These are phyloP conservation scores for Clavariopsis aquatica DNA, from an alignment of 495 filamentous ascomycete species.

Conservation along the genomic window DNA sequence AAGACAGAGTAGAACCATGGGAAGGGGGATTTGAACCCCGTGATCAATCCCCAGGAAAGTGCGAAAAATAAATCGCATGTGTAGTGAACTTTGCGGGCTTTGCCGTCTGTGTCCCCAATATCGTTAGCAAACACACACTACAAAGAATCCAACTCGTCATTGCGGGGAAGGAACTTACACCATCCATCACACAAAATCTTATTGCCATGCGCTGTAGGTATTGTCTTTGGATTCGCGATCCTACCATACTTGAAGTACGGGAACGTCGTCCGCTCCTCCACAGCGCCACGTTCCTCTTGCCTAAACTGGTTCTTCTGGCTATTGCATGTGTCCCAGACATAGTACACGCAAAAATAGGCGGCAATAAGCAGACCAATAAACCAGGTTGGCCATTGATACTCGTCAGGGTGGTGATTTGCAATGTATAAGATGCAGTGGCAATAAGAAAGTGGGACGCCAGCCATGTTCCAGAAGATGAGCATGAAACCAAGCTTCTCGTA, in stretches of 20 bases:
- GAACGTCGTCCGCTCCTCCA: constrained; percentile 75
- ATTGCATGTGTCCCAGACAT: constrained; percentile 88
- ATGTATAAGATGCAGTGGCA: constrained; percentile 97
- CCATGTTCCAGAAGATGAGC: constrained; percentile 99
- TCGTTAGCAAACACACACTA: no score
- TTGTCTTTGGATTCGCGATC: constrained; percentile 82
- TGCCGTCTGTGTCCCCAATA: constrained; percentile 65
- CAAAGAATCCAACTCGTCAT: no score
- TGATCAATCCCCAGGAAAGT: constrained; percentile 64
- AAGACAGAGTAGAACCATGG: constrained; percentile 98
- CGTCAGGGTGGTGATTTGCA: constrained; percentile 79
- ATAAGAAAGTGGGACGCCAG: constrained; percentile 92
- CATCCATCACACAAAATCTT: constrained; percentile 86
- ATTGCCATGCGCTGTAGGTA: constrained; percentile 75
- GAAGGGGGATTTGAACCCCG: constrained; percentile 75
- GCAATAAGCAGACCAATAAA: constrained; percentile 66
- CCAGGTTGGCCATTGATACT: constrained; percentile 74
- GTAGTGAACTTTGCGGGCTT: constrained; percentile 95
- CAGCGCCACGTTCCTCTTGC: constrained; percentile 72
- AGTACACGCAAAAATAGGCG: constrained; percentile 83
- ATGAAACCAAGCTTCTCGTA: constrained; percentile 99
- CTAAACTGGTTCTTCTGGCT: constrained; percentile 96
- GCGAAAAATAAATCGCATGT: constrained; percentile 87
- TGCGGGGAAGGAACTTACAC: constrained; percentile 57
- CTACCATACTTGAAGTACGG: constrained; percentile 92